Evolutionary conservation across 2,329 filamentous ascomycete species (phyloP).

Genomic region (Zasmidium cellare): DNA sequence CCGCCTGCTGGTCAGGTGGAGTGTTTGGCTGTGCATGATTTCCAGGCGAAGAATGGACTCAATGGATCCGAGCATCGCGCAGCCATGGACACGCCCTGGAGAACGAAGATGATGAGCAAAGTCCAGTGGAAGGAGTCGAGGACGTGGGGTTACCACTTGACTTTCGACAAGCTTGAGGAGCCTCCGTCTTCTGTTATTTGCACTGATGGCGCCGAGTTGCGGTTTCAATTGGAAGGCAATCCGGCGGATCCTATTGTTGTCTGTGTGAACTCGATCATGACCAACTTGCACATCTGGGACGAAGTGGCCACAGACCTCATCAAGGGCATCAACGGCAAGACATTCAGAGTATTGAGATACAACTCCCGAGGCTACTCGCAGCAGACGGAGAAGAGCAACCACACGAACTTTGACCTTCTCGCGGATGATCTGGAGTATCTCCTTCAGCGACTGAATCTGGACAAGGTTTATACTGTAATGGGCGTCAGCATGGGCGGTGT

Average conservation of each 20-base stretch:
- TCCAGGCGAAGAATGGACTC: conserved; percentile 64
- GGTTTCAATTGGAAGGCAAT: conserved; percentile 74
- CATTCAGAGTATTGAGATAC: conserved; percentile 75
- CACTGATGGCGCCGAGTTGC: conserved; percentile 66
- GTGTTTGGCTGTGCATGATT: conserved; percentile 72
- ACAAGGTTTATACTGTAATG: conserved; percentile 65
- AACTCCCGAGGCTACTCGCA: conserved; percentile 68
- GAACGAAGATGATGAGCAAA: conserved; percentile 58
- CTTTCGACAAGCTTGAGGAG: conserved; percentile 65
- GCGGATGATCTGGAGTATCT: conserved; percentile 67
- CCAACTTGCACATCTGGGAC: conserved; percentile 80
- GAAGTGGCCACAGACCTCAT: conserved; percentile 64
- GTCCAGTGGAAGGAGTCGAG: conserved; percentile 59
- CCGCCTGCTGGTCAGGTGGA: conserved; percentile 52
- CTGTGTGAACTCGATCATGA: conserved; percentile 78
- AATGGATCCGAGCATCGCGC: conserved; percentile 64
- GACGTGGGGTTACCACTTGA: conserved; percentile 72
- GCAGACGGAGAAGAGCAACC: conserved; percentile 38
- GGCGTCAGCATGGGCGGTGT: conserved; percentile 82
- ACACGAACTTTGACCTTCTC: conserved; percentile 62
- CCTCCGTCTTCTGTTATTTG: conserved; percentile 70
- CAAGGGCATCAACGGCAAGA: conserved; percentile 52
- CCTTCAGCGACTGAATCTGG: conserved; percentile 68
- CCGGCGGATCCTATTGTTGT: conserved; percentile 70
- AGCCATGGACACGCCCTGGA: conserved; percentile 63